Base-by-base conservation (phyloP, 2,329 filamentous ascomycete genomes). In the Aspergillus calidoustus region DNA sequence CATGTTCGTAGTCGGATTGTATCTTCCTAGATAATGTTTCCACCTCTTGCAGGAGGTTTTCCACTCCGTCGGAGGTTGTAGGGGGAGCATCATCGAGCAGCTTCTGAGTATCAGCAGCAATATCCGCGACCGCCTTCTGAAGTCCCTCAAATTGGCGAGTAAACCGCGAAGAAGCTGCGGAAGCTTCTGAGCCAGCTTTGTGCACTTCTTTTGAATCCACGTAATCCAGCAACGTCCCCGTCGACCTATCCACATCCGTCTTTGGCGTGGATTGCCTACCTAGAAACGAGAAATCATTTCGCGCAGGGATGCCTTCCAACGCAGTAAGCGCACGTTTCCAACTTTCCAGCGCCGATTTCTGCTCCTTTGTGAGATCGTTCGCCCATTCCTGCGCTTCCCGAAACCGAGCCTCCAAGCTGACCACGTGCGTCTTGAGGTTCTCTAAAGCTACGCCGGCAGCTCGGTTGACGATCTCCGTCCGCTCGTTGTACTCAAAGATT, bases 1-100 rank as follows among this genome's bases (percentile, higher is more conserved):
- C 87, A 66, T 91, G 89, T 68, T 93, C 89, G 72, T 92, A 91
- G 76, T 98, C 95, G 6, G 89, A 91, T 52, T 89, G 88, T 54
- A 99, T 91, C 77, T 97, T 97, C 70, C 88, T 92, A 55, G 89
- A 89, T 59, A 98, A 84, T 0, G 91, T 90, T 72, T 94, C 89
- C 48, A 98, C 92, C 74, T 98, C 95, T 64, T 92, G 86, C 54
- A 95, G 82, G 7, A 97, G 81, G 64, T 90, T 87, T 23, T 81
- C 77, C 5, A 90, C 84, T 66, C 93, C 91, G 53, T 87, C 83
- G 51, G 87, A 73, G 6, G 84, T 23, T 83, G 89, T 53, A 83
- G 85, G 60, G 73, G 81, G 67, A 80, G 71, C 68, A 25, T 74
- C 71, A 34, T 76, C 72, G 30, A 78, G 64, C 53, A 80, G 64